Conservation (phyloP, 306 rosid species). For the Inga laurina region DNA sequence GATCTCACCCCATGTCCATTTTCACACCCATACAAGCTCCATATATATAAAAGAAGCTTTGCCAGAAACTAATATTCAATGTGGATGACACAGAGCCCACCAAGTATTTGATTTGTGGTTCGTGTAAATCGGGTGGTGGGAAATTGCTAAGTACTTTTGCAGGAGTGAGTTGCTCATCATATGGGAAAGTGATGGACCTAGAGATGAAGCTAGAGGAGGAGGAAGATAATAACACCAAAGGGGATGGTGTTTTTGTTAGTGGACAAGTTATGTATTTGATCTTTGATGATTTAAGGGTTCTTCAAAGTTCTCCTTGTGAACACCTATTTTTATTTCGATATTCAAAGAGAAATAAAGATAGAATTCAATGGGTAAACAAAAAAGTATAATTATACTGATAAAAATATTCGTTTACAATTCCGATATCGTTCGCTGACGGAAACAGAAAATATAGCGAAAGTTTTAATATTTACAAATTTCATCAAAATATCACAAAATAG, state of each 20-base stretch:
- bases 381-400: too few relatives aligned
- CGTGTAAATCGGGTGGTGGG: too few relatives aligned
- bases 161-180: not conserved
- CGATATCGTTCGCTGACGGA: too few relatives aligned
- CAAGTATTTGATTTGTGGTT: not conserved
- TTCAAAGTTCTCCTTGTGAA: not conserved
- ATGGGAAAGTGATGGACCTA: not conserved
- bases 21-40: not conserved
- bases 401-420: too few relatives aligned
- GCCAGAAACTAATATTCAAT: not conserved
- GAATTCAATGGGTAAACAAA: too few relatives aligned
- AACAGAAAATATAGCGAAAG: too few relatives aligned
- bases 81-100: conserved; percentile 24
- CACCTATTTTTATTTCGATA: too few relatives aligned
- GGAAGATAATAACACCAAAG: not conserved
- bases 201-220: not conserved
- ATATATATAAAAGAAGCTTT: not conserved
- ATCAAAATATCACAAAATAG: too few relatives aligned
- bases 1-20: not conserved
- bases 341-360: too few relatives aligned
- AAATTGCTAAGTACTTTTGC: conserved; percentile 2
- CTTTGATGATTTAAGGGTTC: not conserved
- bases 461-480: too few relatives aligned
- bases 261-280: not conserved
- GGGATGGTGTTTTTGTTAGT: not conserved